Percentiles rank a stretch among this genome's conserved stretches.
phyloP scores from a whole-genome alignment of 78 protist genomes.

The Bigelowiella natans region DNA sequence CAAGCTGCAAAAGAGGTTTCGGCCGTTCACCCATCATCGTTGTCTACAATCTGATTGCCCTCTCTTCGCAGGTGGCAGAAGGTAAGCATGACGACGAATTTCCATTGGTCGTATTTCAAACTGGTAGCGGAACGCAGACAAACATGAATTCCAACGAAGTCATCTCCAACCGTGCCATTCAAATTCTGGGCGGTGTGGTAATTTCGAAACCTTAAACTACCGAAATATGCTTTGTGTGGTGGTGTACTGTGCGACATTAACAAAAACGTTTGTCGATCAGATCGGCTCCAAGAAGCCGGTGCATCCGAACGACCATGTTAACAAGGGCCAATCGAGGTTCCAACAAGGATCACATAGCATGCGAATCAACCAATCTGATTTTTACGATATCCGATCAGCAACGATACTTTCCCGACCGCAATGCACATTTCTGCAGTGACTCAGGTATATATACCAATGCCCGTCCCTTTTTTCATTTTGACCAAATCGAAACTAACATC shows the following conservation, averaged over 20 bases:
- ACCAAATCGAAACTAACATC: too few species aligned
- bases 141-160: constrained; percentile 89
- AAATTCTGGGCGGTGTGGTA: constrained; percentile 61
- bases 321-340: constrained; percentile 80
- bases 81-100: constrained; percentile 76
- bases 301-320: constrained; percentile 93
- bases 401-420: constrained; percentile 78
- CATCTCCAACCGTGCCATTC: constrained; percentile 67
- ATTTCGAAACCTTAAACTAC: too few species aligned
- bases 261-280: too few species aligned
- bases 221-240: too few species aligned
- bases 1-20: constrained; percentile 67
- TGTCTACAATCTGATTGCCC: neutral
- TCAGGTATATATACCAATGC: too few species aligned
- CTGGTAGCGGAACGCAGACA: constrained; percentile 87
- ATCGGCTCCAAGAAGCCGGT: constrained; percentile 69
- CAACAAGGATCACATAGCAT: neutral
- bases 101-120: constrained; percentile 82
- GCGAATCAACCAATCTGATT: neutral
- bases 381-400: neutral
- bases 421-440: constrained; percentile 86
- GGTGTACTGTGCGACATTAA: too few species aligned
- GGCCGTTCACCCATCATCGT: too few species aligned
- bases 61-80: too few species aligned
- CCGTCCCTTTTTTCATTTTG: too few species aligned